Percentiles rank a stretch among this genome's conserved stretches.
Conservation (phyloP, 148 eudicot genomes). For the Cornus controversa region DNA sequence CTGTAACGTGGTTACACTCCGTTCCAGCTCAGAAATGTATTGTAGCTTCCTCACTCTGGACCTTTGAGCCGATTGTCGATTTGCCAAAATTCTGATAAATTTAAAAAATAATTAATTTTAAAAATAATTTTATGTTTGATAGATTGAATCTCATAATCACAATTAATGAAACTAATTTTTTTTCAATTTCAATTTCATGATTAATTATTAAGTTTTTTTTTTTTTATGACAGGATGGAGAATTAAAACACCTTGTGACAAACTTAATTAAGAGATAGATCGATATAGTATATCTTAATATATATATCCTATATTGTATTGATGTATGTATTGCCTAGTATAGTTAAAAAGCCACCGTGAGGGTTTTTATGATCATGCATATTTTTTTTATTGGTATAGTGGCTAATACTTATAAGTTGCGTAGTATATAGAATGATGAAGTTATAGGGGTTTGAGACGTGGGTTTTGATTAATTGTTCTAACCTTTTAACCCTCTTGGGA, state of each 20-base stretch:
- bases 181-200: neutral
- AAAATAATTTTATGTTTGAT: neutral
- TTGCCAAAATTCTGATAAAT: conserved; percentile 70
- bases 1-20: conserved; percentile 86
- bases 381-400: too few relatives aligned
- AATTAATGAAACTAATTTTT: neutral
- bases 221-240: too few relatives aligned
- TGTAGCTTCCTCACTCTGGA: conserved; percentile 93
- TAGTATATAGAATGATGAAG: too few relatives aligned
- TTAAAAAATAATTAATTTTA: neutral
- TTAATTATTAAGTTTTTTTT: too few relatives aligned
- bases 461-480: conserved; percentile 32
- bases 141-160: neutral
- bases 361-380: too few relatives aligned
- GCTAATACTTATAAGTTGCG: too few relatives aligned
- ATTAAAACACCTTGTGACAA: too few relatives aligned
- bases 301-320: too few relatives aligned
- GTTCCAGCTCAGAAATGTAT: conserved; percentile 92
- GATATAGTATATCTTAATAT: too few relatives aligned
- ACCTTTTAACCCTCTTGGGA: conserved; percentile 94
- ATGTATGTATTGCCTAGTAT: too few relatives aligned
- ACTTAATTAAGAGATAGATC: too few relatives aligned
- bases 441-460: conserved; percentile 30
- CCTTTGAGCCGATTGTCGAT: conserved; percentile 96
- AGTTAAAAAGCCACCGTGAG: too few relatives aligned